Base-by-base conservation (phyloP, 176 grass and related monocot species). In the Oryza meridionalis region DNA sequence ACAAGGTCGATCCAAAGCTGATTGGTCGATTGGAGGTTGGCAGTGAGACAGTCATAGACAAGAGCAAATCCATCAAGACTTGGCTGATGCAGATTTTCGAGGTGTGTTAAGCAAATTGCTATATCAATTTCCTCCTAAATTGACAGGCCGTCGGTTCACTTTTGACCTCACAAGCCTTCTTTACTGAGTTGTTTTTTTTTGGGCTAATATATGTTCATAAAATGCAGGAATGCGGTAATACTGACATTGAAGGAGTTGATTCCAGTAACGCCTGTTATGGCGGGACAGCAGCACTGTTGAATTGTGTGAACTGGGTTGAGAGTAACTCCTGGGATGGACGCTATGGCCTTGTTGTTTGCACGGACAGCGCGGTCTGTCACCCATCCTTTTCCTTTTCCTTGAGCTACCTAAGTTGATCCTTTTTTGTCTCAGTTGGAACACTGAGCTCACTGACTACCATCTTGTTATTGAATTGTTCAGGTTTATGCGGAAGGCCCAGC, bases 31-130 rank as follows among this genome's bases (percentile, higher is more conserved):
- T 97, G 51, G 94, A 97, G 86, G 89, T 93, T 55, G 94, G 89
- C 51, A 93, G 86, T 38, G 94, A 97, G 79, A 91, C 94, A 10
- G 94, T 93, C n/a, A 97, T 97, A 83, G 94, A 97, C 91, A 97
- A 97, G 84, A 97, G 94, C 79, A 97, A 97, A 89, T 93, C 94
- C 15, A 93, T 97, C 89, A 97, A 93, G 32, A 97, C 94, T 65
- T 93, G 89, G 94, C 66, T 93, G 43, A 93, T 97, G 94, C 91
- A 93, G 72, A 88, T 97, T 67, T 97, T 97, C 38, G 86, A 97
- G 94, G 94, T 97, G 24, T 76, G 70, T 87, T 73, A 10, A 13
- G 22, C 5, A 33, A 40, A 22, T 9, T 21, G 2, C 16, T 7
- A 76, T 58, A 27, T 31, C 29, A 31, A 31, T 31, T 31, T 31